phyloP scores from a whole-genome alignment of 2,329 filamentous ascomycete genomes.

The Ascochyta lentis region DNA sequence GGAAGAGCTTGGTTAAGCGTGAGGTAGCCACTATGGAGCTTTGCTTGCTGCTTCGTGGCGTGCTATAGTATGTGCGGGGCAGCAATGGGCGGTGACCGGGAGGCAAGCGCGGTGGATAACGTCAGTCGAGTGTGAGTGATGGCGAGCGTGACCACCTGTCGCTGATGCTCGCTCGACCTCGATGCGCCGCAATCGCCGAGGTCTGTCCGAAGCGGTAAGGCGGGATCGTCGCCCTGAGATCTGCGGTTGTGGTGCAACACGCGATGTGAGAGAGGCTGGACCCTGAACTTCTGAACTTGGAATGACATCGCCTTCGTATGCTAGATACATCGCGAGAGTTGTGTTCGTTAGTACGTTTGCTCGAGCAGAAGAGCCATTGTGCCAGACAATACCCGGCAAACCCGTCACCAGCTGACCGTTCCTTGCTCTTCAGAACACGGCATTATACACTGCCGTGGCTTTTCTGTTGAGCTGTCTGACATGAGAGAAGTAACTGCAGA shows the following conservation, averaged over 20 bases:
- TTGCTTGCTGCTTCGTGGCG: not conserved
- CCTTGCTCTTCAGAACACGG: not conserved
- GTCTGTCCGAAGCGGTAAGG: slow-evolving; percentile 6
- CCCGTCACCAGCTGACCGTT: not conserved
- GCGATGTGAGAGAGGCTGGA: slow-evolving; percentile 1
- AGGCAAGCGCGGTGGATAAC: slow-evolving; percentile 14
- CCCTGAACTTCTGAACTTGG: not conserved
- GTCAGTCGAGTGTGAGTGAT: slow-evolving; percentile 11
- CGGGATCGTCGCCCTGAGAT: slow-evolving; percentile 7
- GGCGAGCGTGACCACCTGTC: slow-evolving; percentile 16
- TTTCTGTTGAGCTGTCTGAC: not conserved
- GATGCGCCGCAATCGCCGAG: slow-evolving; percentile 17
- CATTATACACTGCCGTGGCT: not conserved
- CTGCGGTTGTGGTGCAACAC: slow-evolving; percentile 15
- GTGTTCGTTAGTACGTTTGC: not conserved
- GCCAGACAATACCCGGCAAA: not conserved
- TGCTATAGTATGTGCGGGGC: slow-evolving; percentile 15
- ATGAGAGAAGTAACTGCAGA: not conserved
- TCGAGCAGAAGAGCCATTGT: not conserved
- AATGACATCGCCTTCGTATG: not conserved
- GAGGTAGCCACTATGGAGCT: slow-evolving; percentile 43
- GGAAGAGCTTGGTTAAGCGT: slow-evolving; percentile 50
- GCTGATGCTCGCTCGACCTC: slow-evolving; percentile 8
- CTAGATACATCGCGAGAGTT: not conserved
- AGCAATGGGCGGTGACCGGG: slow-evolving; percentile 13